These are phyloP conservation scores for Fonsecaea multimorphosa DNA, from an alignment of 2,329 filamentous ascomycete species.

Conservation along the genomic window DNA sequence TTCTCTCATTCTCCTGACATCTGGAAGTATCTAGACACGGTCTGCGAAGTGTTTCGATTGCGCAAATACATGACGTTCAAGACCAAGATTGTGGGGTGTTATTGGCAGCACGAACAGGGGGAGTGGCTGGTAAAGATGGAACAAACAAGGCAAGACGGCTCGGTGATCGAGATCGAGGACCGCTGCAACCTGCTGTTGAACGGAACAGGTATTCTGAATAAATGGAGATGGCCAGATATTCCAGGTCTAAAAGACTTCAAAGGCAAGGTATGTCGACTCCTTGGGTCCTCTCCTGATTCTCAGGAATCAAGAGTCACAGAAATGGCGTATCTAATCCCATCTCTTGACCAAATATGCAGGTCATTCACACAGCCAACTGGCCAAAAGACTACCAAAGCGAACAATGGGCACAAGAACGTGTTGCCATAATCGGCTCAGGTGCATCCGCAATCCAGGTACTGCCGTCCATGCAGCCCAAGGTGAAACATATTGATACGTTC, in stretches of 20 bases:
- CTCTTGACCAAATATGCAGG: slow-evolving; percentile 13
- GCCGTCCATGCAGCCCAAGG: slow-evolving; percentile 53
- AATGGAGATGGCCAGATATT: not conserved
- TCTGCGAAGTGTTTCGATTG: slow-evolving; percentile 55
- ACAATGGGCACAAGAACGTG: slow-evolving; percentile 49
- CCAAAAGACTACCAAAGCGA: slow-evolving; percentile 51
- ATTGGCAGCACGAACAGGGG: slow-evolving; percentile 56
- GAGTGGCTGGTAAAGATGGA: slow-evolving; percentile 56
- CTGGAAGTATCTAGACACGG: slow-evolving; percentile 55
- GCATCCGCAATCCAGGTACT: slow-evolving; percentile 53
- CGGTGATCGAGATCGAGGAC: slow-evolving; percentile 50
- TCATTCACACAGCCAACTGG: slow-evolving; percentile 50
- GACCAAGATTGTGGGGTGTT: slow-evolving; percentile 52
- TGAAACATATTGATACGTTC: slow-evolving; percentile 54
- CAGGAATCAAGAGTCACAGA: too few species aligned
- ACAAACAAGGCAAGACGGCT: slow-evolving; percentile 44
- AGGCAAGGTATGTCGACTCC: not conserved
- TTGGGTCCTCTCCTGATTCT: too few species aligned
- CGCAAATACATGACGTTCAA: slow-evolving; percentile 61
- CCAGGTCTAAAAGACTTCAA: not conserved
- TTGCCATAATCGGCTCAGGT: slow-evolving; percentile 54
- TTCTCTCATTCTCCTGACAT: slow-evolving; percentile 55
- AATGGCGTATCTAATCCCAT: too few species aligned
- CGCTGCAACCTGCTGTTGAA: slow-evolving; percentile 41
- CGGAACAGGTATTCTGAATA: not conserved